Evolutionary conservation across 345 rosid genomes (phyloP).

Genomic region (Reutealis trisperma): DNA sequence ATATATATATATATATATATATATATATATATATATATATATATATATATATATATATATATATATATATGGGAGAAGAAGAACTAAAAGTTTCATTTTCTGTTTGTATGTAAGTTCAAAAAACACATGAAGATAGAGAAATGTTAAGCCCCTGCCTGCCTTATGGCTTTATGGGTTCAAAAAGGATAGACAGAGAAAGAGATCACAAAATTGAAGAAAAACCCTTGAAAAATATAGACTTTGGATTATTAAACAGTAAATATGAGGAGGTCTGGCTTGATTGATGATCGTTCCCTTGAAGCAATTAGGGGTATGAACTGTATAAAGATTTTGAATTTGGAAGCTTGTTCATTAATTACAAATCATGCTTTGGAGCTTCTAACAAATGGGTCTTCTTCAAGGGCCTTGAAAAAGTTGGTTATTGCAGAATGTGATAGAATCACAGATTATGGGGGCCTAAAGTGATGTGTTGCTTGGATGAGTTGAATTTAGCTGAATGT

Average conservation of each 20-base stretch:
- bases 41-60: no score
- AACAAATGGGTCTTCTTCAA: slow-evolving; percentile 37
- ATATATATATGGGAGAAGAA: slow-evolving; percentile 38
- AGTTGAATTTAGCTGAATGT: no score
- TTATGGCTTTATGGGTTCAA: slow-evolving; percentile 14
- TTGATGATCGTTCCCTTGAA: slow-evolving; percentile 38
- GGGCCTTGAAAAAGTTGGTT: slow-evolving; percentile 36
- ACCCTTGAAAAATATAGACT: background rate
- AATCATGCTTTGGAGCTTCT: slow-evolving; percentile 36
- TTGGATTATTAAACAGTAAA: background rate
- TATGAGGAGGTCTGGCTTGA: no score
- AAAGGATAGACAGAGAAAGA: slow-evolving; percentile 9
- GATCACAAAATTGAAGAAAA: background rate
- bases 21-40: no score
- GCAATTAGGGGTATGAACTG: slow-evolving; percentile 26
- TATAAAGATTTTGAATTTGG: slow-evolving; percentile 40
- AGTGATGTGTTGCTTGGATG: no score
- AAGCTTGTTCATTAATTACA: slow-evolving; percentile 40
- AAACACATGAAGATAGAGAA: slow-evolving; percentile 35
- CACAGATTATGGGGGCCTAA: no score
- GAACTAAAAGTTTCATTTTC: slow-evolving; percentile 46
- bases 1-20: no score
- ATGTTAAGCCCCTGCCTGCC: background rate
- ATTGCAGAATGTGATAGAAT: slow-evolving; percentile 45
- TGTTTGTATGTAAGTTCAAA: slow-evolving; percentile 10